Percentiles rank a stretch among this genome's conserved stretches.
These are phyloP conservation scores for Friedmanniomyces simplex DNA, from an alignment of 495 filamentous ascomycete species.

Conservation along the genomic window DNA sequence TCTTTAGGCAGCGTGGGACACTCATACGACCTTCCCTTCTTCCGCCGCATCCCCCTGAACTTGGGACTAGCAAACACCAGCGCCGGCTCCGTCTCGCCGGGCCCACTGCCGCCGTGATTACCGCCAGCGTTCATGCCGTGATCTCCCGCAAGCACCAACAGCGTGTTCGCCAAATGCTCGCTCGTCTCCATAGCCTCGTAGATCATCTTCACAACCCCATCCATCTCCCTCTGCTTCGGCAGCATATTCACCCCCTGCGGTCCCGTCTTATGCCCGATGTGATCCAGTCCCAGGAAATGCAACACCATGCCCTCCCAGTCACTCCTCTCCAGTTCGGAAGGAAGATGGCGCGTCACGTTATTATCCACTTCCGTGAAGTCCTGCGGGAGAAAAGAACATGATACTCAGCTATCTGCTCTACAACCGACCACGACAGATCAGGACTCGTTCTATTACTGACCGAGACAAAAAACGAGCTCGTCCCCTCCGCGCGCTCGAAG, in stretches of 20 bases:
- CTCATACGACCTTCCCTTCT: slow-evolving; percentile 24
- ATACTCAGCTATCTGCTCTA: slow-evolving; percentile 28
- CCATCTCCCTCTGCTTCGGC: slow-evolving; percentile 92
- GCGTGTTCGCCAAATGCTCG: slow-evolving; percentile 58
- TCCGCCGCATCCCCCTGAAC: slow-evolving; percentile 51
- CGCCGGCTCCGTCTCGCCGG: slow-evolving; percentile 87
- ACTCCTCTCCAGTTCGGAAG: slow-evolving; percentile 56
- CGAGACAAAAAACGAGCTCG: slow-evolving; percentile 95
- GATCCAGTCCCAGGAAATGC: slow-evolving; percentile 92
- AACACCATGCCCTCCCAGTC: slow-evolving; percentile 93
- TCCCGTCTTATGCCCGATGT: slow-evolving; percentile 94
- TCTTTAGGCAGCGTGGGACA: slow-evolving; percentile 36
- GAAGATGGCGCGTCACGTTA: slow-evolving; percentile 89
- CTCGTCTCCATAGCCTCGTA: slow-evolving; percentile 63
- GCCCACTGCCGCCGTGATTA: slow-evolving; percentile 87
- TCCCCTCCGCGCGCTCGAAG: slow-evolving; percentile 81
- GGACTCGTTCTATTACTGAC: slow-evolving; percentile 51
- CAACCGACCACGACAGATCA: slow-evolving; percentile 3
- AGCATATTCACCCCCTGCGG: slow-evolving; percentile 85
- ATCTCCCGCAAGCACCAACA: slow-evolving; percentile 83
- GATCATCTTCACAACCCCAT: slow-evolving; percentile 63
- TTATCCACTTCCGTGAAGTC: slow-evolving; percentile 97
- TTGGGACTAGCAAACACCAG: slow-evolving; percentile 87
- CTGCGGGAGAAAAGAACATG: slow-evolving; percentile 35
- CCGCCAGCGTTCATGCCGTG: slow-evolving; percentile 99